These are phyloP conservation scores for Ambrosiella beaveri DNA, from an alignment of 2,329 filamentous ascomycete genomes.

Conservation along the genomic window DNA sequence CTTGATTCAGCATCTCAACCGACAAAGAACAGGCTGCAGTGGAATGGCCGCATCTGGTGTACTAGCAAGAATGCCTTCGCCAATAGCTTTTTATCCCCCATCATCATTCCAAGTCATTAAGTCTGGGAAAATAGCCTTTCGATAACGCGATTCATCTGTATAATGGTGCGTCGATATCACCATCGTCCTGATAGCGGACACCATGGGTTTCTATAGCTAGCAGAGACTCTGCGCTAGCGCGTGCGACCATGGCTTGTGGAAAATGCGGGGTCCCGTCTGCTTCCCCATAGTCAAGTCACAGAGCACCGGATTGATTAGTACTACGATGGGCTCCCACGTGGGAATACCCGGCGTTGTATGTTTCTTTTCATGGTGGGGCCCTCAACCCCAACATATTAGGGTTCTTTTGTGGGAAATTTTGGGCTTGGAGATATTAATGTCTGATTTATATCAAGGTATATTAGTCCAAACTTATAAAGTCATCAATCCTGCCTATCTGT, in stretches of 20 bases:
- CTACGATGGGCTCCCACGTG: not conserved
- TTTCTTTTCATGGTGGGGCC: not conserved
- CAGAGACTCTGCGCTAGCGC: not conserved
- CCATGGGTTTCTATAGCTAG: not conserved
- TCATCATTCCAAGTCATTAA: too few relatives aligned
- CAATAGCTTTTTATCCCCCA: too few relatives aligned
- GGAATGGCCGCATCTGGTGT: too few relatives aligned
- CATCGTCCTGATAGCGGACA: not conserved
- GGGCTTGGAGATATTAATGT: too few relatives aligned
- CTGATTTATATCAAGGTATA: too few relatives aligned
- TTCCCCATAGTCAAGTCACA: not conserved
- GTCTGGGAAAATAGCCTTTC: too few relatives aligned
- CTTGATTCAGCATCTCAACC: too few relatives aligned
- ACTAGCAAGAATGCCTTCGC: too few relatives aligned
- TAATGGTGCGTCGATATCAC: not conserved
- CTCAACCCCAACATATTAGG: not conserved
- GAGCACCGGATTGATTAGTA: not conserved
- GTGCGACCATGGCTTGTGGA: not conserved
- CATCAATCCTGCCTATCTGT: too few relatives aligned
- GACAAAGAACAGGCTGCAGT: too few relatives aligned
- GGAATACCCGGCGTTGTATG: not conserved
- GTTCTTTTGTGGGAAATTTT: too few relatives aligned
- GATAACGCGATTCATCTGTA: not conserved
- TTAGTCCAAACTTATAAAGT: too few relatives aligned
- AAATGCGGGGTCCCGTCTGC: not conserved